These are phyloP conservation scores for Nannochloris sp. DNA, from an alignment of 139 green algal species.

Conservation along the genomic window DNA sequence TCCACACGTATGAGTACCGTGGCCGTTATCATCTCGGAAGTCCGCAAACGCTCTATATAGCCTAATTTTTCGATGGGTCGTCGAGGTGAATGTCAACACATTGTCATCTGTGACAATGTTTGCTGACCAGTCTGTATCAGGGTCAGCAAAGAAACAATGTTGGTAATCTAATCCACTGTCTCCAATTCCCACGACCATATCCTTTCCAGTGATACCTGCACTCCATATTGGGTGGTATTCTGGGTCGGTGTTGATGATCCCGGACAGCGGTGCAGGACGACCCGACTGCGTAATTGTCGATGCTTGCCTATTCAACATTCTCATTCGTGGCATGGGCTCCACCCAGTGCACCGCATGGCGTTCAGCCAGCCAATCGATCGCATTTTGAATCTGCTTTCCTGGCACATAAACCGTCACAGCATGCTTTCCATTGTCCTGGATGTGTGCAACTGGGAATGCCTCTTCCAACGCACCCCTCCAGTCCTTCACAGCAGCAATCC, in stretches of 20 bases:
- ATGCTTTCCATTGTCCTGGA: background rate
- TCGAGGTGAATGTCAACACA: slow-evolving; percentile 33
- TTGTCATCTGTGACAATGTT: background rate
- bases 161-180: slow-evolving; percentile 73
- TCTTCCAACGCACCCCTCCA: slow-evolving; percentile 8
- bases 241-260: slow-evolving; percentile 6
- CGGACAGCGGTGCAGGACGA: background rate
- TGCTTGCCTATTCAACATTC: slow-evolving; percentile 43
- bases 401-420: slow-evolving; percentile 3
- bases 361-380: slow-evolving; percentile 21
- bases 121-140: slow-evolving; percentile 9
- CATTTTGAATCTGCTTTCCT: background rate
- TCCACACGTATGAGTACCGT: slow-evolving; percentile 83
- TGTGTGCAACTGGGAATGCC: background rate
- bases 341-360: slow-evolving; percentile 40
- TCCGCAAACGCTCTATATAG: slow-evolving; percentile 54
- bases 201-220: slow-evolving; percentile 48
- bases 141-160: slow-evolving; percentile 77
- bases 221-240: slow-evolving; percentile 60
- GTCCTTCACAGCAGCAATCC: slow-evolving; percentile 15
- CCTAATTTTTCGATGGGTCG: slow-evolving; percentile 70
- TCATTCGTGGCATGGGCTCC: slow-evolving; percentile 17
- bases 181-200: slow-evolving; percentile 75
- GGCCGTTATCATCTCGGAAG: slow-evolving; percentile 59
- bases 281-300: slow-evolving; percentile 43